A percentile compares a stretch with the other conserved stretches of the same genome.
Conservation (phyloP, 306 rosid species). For the Betula pendula region DNA sequence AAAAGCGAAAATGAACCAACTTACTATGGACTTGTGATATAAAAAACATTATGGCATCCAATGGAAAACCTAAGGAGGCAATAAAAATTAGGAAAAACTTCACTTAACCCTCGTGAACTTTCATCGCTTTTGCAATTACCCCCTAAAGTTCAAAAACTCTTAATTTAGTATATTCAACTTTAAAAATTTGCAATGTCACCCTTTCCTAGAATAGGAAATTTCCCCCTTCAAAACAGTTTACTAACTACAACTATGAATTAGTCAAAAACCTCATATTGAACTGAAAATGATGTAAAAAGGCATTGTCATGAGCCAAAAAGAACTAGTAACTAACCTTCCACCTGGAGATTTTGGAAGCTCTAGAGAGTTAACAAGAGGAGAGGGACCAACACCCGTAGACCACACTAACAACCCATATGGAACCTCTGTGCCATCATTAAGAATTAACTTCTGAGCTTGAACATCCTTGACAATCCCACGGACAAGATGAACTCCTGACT, state of each 20-base stretch:
- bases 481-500: conserved; percentile 97
- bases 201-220: neutral
- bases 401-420: conserved; percentile 94
- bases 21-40: neutral
- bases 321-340: conserved; percentile 61
- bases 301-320: neutral
- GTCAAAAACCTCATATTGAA: neutral
- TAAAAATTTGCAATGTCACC: no score
- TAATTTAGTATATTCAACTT: no score
- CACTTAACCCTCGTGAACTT: no score
- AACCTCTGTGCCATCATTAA: conserved; percentile 88
- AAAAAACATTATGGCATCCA: neutral
- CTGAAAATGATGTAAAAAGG: neutral
- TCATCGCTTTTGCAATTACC: no score
- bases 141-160: no score
- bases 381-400: conserved; percentile 99
- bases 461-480: conserved; percentile 92
- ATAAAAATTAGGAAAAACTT: no score
- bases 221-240: neutral
- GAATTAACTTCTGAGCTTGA: conserved; percentile 63
- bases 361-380: conserved; percentile 55
- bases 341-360: conserved; percentile 90
- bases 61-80: neutral
- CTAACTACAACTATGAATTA: neutral
- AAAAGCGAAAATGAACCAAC: conserved; percentile 1